A percentile compares a stretch with the other conserved stretches of the same genome.
These are phyloP conservation scores for Cladosporium sp. DNA, from an alignment of 2,329 filamentous ascomycete genomes.

Conservation along the genomic window DNA sequence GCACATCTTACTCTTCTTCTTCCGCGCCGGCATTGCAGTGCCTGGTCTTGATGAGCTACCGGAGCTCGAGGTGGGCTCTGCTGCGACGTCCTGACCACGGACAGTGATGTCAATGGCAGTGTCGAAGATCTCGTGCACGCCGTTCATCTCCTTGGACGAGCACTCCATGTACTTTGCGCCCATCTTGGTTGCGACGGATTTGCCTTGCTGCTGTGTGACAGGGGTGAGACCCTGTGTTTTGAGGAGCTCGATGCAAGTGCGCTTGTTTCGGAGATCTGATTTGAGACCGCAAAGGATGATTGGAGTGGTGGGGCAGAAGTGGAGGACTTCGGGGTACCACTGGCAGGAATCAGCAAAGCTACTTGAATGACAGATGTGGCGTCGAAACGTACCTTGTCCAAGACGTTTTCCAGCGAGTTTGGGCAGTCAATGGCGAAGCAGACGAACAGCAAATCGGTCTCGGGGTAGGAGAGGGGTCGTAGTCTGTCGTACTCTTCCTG, in stretches of 20 bases:
- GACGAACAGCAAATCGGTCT: constrained; percentile 96
- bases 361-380: neutral
- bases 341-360: constrained; percentile 42
- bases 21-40: constrained; percentile 47
- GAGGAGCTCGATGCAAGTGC: constrained; percentile 96
- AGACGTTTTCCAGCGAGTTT: constrained; percentile 95
- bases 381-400: constrained; percentile 78
- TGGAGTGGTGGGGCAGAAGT: constrained; percentile 97
- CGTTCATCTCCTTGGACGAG: constrained; percentile 95
- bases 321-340: constrained; percentile 99
- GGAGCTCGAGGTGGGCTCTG: constrained; percentile 43
- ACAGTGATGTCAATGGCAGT: constrained; percentile 87
- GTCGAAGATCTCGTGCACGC: constrained; percentile 96
- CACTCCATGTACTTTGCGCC: constrained; percentile 95
- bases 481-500: constrained; percentile 98
- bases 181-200: constrained; percentile 89
- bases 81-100: constrained; percentile 59
- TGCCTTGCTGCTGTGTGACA: constrained; percentile 87
- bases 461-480: constrained; percentile 92
- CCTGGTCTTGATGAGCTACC: constrained; percentile 21
- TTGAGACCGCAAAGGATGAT: constrained; percentile 95
- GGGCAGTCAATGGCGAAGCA: constrained; percentile 99
- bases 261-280: constrained; percentile 92
- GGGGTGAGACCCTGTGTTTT: constrained; percentile 96
- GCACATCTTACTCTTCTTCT: constrained; percentile 84